A percentile compares a stretch with the other conserved stretches of the same genome.
phyloP scores from a whole-genome alignment of 176 grass and related monocot species.

The Urochloa ruziziensis region DNA sequence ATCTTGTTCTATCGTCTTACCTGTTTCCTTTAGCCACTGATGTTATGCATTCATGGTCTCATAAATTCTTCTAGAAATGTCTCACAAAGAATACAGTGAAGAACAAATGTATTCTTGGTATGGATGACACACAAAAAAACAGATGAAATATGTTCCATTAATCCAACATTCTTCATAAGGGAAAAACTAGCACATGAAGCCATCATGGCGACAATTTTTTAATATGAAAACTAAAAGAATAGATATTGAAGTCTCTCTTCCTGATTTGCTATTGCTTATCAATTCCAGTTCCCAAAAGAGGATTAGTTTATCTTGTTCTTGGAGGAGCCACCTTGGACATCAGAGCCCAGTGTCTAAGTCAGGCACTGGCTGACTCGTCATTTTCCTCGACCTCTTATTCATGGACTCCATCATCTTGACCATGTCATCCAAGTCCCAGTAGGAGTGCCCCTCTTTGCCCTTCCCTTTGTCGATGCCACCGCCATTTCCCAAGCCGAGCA shows the following conservation, averaged over 20 bases:
- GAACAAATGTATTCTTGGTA: not conserved
- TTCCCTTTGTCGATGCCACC: not conserved
- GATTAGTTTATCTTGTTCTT: not conserved
- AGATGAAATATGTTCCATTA: not conserved
- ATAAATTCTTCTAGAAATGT: not conserved
- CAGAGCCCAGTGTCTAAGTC: not conserved
- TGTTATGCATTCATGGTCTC: not conserved
- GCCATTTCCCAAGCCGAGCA: not conserved
- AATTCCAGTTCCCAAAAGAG: not conserved
- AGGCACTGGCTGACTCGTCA: not conserved
- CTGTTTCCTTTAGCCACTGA: not conserved
- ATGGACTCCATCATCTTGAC: not conserved
- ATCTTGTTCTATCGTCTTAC: slow-evolving; percentile 1
- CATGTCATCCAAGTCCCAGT: not conserved
- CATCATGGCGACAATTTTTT: not conserved
- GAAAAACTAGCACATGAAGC: not conserved
- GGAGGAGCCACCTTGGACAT: not conserved
- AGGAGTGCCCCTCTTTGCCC: not conserved
- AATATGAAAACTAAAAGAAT: not conserved
- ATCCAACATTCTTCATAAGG: not conserved
- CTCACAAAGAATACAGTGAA: not conserved
- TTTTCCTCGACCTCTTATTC: not conserved
- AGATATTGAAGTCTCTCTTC: not conserved
- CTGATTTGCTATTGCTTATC: not conserved
- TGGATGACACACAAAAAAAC: not conserved